Percentiles rank a stretch among this genome's conserved stretches.
phyloP scores from a whole-genome alignment of 306 rosid genomes.

The Cyclanthera cordifolia region DNA sequence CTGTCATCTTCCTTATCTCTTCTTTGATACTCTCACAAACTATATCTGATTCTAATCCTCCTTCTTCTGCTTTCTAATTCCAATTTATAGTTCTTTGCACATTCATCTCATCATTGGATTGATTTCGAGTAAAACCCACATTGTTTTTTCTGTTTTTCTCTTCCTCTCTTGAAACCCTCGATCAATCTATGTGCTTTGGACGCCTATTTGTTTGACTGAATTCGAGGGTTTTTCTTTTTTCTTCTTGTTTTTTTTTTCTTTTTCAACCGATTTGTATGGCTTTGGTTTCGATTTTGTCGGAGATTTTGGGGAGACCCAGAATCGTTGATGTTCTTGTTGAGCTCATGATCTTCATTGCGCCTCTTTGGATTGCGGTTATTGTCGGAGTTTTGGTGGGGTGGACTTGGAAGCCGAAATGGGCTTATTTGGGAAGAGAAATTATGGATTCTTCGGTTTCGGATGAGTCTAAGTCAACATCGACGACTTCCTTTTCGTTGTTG shows the following conservation, averaged over 20 bases:
- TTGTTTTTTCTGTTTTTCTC: background rate
- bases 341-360: slow-evolving; percentile 38
- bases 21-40: background rate
- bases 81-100: background rate
- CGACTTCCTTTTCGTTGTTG: slow-evolving; percentile 15
- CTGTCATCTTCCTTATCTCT: slow-evolving; percentile 15
- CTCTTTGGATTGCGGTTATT: slow-evolving; percentile 69
- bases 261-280: slow-evolving; percentile 25
- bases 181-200: slow-evolving; percentile 21
- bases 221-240: slow-evolving; percentile 26
- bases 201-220: slow-evolving; percentile 26
- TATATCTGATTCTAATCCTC: slow-evolving; percentile 30
- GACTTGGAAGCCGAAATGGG: slow-evolving; percentile 93
- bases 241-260: slow-evolving; percentile 3
- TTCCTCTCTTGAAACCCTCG: slow-evolving; percentile 25
- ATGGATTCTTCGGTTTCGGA: slow-evolving; percentile 22
- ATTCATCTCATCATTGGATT: slow-evolving; percentile 1
- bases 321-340: slow-evolving; percentile 29
- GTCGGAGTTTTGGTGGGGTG: slow-evolving; percentile 76
- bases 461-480: background rate
- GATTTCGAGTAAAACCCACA: background rate
- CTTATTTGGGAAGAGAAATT: slow-evolving; percentile 31
- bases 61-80: background rate
- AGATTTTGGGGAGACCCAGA: slow-evolving; percentile 34
- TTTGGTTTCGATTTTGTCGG: slow-evolving; percentile 31